Evolutionary conservation across 2,329 filamentous ascomycete species (phyloP).

Genomic region (Colletotrichum sidae): DNA sequence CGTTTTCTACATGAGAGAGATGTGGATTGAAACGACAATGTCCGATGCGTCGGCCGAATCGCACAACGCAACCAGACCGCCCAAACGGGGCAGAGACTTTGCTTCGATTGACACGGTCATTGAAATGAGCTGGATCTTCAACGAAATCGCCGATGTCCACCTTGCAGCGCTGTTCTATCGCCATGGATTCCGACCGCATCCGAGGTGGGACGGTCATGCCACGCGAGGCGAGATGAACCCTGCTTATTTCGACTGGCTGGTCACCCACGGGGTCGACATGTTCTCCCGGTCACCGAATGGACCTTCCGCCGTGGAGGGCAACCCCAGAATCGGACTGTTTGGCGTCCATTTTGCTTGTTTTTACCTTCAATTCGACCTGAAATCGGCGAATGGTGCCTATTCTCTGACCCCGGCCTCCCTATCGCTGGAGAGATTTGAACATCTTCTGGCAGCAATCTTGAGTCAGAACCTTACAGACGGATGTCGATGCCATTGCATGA

Average conservation of each 20-base stretch:
- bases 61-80: background rate
- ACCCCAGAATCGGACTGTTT: background rate
- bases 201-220: fast-evolving
- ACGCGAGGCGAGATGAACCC: background rate
- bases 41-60: background rate
- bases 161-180: background rate
- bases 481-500: background rate
- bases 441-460: background rate
- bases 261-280: background rate
- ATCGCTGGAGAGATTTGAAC: background rate
- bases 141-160: background rate
- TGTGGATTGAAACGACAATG: background rate
- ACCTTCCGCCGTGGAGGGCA: background rate
- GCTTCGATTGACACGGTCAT: background rate
- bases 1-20: background rate
- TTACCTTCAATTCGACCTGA: background rate
- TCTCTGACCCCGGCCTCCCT: background rate
- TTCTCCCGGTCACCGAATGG: background rate
- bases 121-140: background rate
- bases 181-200: background rate
- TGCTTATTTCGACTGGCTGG: background rate
- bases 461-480: background rate
- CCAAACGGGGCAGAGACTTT: no score
- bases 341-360: background rate
- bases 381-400: background rate